phyloP scores from a whole-genome alignment of 2,329 filamentous ascomycete species.

The Pezicula carpinea region DNA sequence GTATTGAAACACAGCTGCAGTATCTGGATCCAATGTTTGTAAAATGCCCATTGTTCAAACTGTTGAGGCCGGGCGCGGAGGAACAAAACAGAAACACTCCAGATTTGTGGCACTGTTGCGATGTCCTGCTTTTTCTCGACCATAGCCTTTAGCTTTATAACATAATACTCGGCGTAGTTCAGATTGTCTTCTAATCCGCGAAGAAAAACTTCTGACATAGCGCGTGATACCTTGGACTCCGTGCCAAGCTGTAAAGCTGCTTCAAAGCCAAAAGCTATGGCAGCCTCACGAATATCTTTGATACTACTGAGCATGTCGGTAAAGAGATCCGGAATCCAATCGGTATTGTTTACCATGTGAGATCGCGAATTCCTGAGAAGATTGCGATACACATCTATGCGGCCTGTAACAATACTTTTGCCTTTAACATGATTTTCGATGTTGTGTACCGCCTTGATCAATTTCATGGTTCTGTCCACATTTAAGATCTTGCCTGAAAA shows the following conservation, averaged over 20 bases:
- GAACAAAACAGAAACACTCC: constrained; percentile 78
- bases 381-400: constrained; percentile 73
- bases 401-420: constrained; percentile 73
- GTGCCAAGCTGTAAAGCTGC: constrained; percentile 65
- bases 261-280: constrained; percentile 69
- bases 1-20: constrained; percentile 83
- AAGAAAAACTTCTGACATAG: constrained; percentile 60
- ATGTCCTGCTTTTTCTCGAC: constrained; percentile 58
- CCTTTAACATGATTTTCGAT: constrained; percentile 72
- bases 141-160: constrained; percentile 63
- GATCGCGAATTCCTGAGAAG: constrained; percentile 67
- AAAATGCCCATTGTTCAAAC: constrained; percentile 64
- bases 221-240: constrained; percentile 62
- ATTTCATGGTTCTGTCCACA: constrained; percentile 59
- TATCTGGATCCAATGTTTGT: constrained; percentile 70
- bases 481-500: constrained; percentile 75
- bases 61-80: constrained; percentile 57
- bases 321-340: constrained; percentile 82
- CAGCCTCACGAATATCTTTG: constrained; percentile 70
- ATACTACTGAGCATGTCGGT: constrained; percentile 75
- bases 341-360: constrained; percentile 64
- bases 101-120: constrained; percentile 75
- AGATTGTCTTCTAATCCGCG: constrained; percentile 34
- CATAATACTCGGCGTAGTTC: constrained; percentile 66
- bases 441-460: constrained; percentile 66